Base-by-base conservation (phyloP, 73 alveolate genomes). In the Paramecium caudatum region DNA sequence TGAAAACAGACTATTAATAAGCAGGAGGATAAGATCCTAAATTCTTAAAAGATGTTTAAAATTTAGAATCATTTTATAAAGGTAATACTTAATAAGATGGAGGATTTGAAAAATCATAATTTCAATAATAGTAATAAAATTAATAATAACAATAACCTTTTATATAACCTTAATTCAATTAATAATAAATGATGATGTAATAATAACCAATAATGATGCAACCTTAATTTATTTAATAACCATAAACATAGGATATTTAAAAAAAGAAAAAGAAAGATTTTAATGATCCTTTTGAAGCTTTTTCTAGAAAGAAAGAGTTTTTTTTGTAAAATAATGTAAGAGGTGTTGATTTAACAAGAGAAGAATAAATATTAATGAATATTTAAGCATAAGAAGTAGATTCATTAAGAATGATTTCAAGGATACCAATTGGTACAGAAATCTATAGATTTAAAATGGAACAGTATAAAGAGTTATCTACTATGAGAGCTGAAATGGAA, bases 281-380 rank as follows among this genome's bases (percentile, higher is more conserved):
- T 23, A 74, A 74, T 74, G 88, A 74, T 74, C 93, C 93, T 32
- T 86, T 86, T 50, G 32, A 70, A 10, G 33, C 27, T 37, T 86
- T 86, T 47, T 62, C 93, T 9, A 70, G 90, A 17, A 43, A 86
- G 16, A 45, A 86, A 43, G 93, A 86, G 27, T 86, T 61, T 30
- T 65, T 86, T 15, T 27, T 86, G 3, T 65, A 86, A 86, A 86
- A 86, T 25, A 78, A 86, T 62, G 93, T 86, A n/a, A 86, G 93
- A 62, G 84, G 90, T 0, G 93, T 86, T 36, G 98, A 94, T 83
- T 65, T 95, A 5, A 96, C 93, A 21, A 94, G 90, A 3, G 98
- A 95, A 90, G 98, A 95, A 90, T 46, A 95, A 91, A 94, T 96
- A 10, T 87, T 95, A 39, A 91, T 94, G 95, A 95, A 95, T 63